Evolutionary conservation across 805 yeast species (phyloP), one percentile per base, ranked within the genome.

Genomic region (Wickerhamiella cacticola): DNA sequence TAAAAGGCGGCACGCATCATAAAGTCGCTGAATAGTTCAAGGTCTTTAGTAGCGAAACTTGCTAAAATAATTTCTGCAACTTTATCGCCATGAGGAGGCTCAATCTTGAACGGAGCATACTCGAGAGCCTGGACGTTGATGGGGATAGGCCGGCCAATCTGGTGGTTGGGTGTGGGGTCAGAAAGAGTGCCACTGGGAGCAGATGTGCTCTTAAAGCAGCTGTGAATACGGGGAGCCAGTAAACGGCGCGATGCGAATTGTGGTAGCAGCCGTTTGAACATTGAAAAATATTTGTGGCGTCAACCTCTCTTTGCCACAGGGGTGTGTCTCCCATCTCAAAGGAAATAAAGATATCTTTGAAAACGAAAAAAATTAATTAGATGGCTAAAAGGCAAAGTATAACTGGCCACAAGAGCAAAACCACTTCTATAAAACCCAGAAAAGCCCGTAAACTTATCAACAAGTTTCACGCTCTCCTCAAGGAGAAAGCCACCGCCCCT

Each of bases 1-100:
- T 83, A 92, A 63, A 75, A 92, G 0, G 95, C 97, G 0, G 87
- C 86, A 65, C 98, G 77, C 48, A 82, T 69, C 3, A 92, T 84
- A 64, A 92, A 92, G 64, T 89, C 94, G 24, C 83, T 71, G 53
- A 79, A 80, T 54, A 88, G 75, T 41, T 81, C 82, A 52, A 89
- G 63, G 57, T 79, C 81, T 50, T 76, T 76, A 48, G 75, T 72
- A 62, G 75, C 82, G 8, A 89, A 80, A 3, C 65, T 52, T 54
- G 82, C 75, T 56, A 89, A 71, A 41, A 76, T 77, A 38, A 89
- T 60, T 52, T 77, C 82, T n/a, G 94, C 94, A 18, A 81, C 87
- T 50, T 78, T 68, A 61, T 84, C 78, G 3, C 92, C 88, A 56
- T 83, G 75, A 25, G 76, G 77, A 25, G 73, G 68, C 35, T 78